A percentile compares a stretch with the other conserved stretches of the same genome.
These are phyloP conservation scores for Juglanconis juglandina DNA, from an alignment of 2,329 filamentous ascomycete species.

Conservation along the genomic window DNA sequence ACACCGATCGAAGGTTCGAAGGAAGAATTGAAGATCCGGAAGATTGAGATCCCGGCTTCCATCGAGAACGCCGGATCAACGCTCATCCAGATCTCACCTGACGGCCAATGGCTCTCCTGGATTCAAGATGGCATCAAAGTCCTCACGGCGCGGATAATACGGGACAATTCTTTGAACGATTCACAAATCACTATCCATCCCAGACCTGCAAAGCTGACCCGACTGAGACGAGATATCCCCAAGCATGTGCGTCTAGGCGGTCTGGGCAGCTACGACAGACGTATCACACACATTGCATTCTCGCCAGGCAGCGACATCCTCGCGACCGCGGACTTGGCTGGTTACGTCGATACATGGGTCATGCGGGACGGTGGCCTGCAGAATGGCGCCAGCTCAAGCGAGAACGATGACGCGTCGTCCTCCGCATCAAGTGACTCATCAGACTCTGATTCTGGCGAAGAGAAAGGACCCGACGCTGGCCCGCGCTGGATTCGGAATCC, in stretches of 20 bases:
- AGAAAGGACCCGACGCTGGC: constrained; percentile 36
- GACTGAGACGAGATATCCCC: constrained; percentile 51
- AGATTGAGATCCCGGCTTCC: constrained; percentile 60
- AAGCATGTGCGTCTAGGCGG: constrained; percentile 60
- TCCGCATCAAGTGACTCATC: constrained; percentile 24
- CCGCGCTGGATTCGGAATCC: constrained; percentile 76
- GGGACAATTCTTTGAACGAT: constrained; percentile 29
- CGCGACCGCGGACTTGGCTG: constrained; percentile 75
- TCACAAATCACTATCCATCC: constrained; percentile 37
- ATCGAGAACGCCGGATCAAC: constrained; percentile 64
- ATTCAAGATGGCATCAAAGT: constrained; percentile 60
- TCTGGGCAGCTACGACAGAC: constrained; percentile 72
- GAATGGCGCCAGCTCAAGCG: constrained; percentile 24
- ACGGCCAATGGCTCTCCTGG: constrained; percentile 66
- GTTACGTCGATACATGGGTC: constrained; percentile 84
- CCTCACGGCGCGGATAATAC: constrained; percentile 47
- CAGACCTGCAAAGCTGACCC: constrained; percentile 45
- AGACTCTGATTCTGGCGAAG: constrained; percentile 23
- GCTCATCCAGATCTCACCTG: constrained; percentile 64
- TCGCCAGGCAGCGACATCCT: constrained; percentile 77
- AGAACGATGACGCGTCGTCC: constrained; percentile 31
- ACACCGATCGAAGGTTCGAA: constrained; percentile 47
- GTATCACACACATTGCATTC: constrained; percentile 71
- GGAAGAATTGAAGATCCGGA: constrained; percentile 66
- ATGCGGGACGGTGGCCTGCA: constrained; percentile 52